A percentile compares a stretch with the other conserved stretches of the same genome.
These are phyloP conservation scores for Apiotrichum montevideense DNA, from an alignment of 1,284 basidiomycete species.

Conservation along the genomic window DNA sequence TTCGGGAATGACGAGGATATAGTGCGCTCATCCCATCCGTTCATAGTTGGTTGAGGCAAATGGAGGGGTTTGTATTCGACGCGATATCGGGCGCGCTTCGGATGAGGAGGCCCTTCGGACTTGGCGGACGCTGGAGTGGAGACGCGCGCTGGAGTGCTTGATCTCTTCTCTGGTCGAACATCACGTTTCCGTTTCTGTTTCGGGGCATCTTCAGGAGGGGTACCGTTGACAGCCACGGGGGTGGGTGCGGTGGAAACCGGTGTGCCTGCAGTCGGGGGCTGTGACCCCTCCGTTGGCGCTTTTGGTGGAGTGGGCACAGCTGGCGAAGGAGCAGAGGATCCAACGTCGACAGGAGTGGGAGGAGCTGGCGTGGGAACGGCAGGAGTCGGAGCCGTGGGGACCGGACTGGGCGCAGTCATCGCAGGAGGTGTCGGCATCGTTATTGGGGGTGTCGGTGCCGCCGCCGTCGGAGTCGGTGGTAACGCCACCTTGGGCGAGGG, in stretches of 20 bases:
- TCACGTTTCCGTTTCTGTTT: slow-evolving; percentile 1
- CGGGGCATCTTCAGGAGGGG: not conserved
- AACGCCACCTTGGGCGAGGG: not conserved
- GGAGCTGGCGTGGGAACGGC: not conserved
- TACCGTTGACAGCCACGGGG: not conserved
- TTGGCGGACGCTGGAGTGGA: slow-evolving; percentile 15
- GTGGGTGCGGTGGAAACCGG: not conserved
- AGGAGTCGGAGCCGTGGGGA: not conserved
- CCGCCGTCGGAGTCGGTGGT: not conserved
- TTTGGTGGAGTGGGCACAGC: not conserved
- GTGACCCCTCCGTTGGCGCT: not conserved
- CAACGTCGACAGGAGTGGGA: no score
- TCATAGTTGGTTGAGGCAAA: slow-evolving; percentile 68
- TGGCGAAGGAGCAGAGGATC: not conserved
- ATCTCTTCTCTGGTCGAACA: no score
- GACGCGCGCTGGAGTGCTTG: not conserved
- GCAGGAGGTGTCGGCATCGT: slow-evolving; percentile 1
- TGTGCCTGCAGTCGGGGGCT: not conserved
- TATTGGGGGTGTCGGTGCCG: not conserved
- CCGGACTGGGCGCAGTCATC: not conserved
- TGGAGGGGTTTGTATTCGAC: slow-evolving; percentile 84
- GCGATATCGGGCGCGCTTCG: slow-evolving; percentile 59
- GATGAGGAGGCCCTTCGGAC: slow-evolving; percentile 1
- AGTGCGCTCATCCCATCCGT: slow-evolving; percentile 74
- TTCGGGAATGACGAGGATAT: slow-evolving; percentile 57